phyloP scores from a whole-genome alignment of 176 grass and related monocot genomes.

The Paspalum vaginatum region DNA sequence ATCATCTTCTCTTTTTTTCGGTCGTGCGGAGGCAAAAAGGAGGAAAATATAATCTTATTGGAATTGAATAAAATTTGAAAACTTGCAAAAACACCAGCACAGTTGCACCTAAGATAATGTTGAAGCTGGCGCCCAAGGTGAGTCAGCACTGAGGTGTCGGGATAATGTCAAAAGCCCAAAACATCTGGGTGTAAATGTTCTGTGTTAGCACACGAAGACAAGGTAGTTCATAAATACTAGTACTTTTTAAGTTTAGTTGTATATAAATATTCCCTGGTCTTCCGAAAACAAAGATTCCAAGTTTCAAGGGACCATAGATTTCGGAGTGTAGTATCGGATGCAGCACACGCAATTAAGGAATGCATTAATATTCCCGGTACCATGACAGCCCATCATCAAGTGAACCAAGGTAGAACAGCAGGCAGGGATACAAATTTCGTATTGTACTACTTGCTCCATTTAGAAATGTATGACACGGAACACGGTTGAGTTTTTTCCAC shows the following conservation, averaged over 20 bases:
- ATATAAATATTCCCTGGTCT: not conserved
- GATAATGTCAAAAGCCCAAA: not conserved
- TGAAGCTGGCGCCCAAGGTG: not conserved
- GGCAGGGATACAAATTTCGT: too few relatives aligned
- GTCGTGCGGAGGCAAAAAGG: too few relatives aligned
- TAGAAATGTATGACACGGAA: too few relatives aligned
- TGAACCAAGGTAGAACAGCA: not conserved
- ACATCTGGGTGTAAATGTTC: not conserved
- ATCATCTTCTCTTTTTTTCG: not conserved
- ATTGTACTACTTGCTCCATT: too few relatives aligned
- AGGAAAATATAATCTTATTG: not conserved
- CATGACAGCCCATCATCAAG: not conserved
- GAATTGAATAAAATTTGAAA: not conserved
- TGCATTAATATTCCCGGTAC: not conserved
- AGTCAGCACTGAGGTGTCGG: too few relatives aligned
- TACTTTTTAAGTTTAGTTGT: not conserved
- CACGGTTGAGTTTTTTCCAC: too few relatives aligned
- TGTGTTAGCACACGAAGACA: conserved; percentile 4
- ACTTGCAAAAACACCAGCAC: not conserved
- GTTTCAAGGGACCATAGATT: conserved; percentile 15
- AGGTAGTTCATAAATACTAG: not conserved
- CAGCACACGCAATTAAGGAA: conserved; percentile 11
- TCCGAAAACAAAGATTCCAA: not conserved
- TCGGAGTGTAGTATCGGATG: not conserved
- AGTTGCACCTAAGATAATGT: not conserved